phyloP scores from a whole-genome alignment of 2,329 filamentous ascomycete genomes.

The Fusarium agapanthi region DNA sequence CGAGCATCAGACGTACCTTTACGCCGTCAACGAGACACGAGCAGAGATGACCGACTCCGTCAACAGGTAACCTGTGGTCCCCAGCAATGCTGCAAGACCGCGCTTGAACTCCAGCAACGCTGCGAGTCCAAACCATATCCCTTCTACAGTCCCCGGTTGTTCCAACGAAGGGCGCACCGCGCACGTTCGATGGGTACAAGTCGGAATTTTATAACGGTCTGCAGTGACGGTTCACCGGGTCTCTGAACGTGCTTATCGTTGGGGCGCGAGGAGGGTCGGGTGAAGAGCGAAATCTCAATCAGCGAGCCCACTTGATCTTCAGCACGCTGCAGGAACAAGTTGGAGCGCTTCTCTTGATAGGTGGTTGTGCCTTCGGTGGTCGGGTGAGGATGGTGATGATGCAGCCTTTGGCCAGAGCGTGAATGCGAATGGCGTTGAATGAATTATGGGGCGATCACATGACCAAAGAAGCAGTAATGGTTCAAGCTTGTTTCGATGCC shows the following conservation, averaged over 20 bases:
- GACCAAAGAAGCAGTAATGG: not conserved
- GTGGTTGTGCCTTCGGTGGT: not conserved
- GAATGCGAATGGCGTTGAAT: not conserved
- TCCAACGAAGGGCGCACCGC: conserved; percentile 5
- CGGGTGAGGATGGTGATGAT: not conserved
- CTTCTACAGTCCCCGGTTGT: conserved; percentile 21
- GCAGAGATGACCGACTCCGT: conserved; percentile 2
- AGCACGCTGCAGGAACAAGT: conserved; percentile 13
- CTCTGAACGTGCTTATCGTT: not conserved
- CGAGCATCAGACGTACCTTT: not conserved
- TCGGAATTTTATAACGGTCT: conserved; percentile 21
- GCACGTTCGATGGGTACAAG: conserved; percentile 17
- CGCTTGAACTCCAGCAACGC: not conserved
- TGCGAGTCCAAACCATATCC: conserved; percentile 2
- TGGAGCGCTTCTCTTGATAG: not conserved
- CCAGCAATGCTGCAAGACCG: conserved; percentile 7
- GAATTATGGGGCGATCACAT: not conserved
- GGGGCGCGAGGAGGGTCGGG: not conserved
- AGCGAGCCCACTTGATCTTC: not conserved
- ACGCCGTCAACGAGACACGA: not conserved
- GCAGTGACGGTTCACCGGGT: not conserved
- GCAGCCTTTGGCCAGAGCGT: not conserved
- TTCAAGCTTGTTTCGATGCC: not conserved
- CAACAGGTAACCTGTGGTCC: conserved; percentile 6
- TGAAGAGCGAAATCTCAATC: not conserved